Evolutionary conservation across 1,139 yeast species (phyloP).

Genomic region (Taphrina sp.): DNA sequence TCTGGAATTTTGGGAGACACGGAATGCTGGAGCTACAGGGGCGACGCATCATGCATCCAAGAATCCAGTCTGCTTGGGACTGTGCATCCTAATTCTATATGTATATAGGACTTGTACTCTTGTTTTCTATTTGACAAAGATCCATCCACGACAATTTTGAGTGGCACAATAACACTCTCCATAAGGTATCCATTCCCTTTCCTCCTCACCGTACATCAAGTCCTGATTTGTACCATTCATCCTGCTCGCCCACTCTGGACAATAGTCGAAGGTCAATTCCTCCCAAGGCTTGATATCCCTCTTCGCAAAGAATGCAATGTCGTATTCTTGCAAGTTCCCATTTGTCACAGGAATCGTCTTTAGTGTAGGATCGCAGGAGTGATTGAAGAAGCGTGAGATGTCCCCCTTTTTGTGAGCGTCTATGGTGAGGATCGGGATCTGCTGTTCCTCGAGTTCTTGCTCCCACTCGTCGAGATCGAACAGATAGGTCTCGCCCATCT

Average conservation of each 20-base stretch:
- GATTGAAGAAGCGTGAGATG: conserved; percentile 37
- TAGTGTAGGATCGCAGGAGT: conserved; percentile 33
- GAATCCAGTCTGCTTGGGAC: too few relatives aligned
- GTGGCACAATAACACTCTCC: conserved; percentile 16
- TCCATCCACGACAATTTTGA: conserved; percentile 22
- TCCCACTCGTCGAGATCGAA: conserved; percentile 34
- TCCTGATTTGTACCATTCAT: background rate
- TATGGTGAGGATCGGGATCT: conserved; percentile 29
- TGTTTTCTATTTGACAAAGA: conserved; percentile 19
- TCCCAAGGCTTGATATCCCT: conserved; percentile 33
- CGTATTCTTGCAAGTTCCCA: conserved; percentile 22
- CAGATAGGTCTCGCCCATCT: conserved; percentile 32
- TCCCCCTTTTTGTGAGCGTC: conserved; percentile 37
- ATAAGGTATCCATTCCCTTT: background rate
- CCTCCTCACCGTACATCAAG: too few relatives aligned
- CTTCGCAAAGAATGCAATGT: conserved; percentile 33
- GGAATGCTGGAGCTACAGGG: too few relatives aligned
- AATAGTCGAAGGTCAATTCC: conserved; percentile 35
- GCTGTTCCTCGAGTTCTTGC: background rate
- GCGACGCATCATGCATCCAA: too few relatives aligned
- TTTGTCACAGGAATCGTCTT: conserved; percentile 14
- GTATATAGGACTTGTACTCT: too few relatives aligned
- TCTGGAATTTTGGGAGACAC: too few relatives aligned
- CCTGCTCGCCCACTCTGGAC: background rate
- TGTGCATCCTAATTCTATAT: too few relatives aligned